Evolutionary conservation across 768 basidiomycete species (phyloP), one percentile per base, ranked within the genome.

Genomic region (Fomitopsis serialis): DNA sequence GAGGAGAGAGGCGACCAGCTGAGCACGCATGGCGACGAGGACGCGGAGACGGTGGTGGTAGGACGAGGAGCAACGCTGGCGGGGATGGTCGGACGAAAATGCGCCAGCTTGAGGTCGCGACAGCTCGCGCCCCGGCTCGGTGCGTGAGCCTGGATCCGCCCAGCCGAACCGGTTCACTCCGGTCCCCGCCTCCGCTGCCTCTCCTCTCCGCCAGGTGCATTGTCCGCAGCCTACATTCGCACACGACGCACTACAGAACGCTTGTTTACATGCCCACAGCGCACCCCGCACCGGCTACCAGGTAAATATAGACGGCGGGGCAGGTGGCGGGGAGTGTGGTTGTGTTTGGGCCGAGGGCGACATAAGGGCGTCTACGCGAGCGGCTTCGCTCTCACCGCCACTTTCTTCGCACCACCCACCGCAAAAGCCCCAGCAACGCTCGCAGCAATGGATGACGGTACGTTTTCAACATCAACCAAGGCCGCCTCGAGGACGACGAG

Each of bases 391-490:
- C 56, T 59, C 57, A 54, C 61, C 19, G 37, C 60, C 65, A 66
- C 50, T 43, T 50, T 50, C 49, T 47, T 47, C 40, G 46, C 55
- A n/a, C n/a, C n/a, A n/a, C 53, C 61, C 59, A 53, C 51, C 40
- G 55, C 56, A 59, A 48, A 52, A 56, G 48, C 58, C 37, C 48
- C 66, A 55, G 29, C 68, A 63, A 63, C 51, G 21, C 50, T 61
- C 46, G 60, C 74, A 74, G 69, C 68, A 64, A 77, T 77, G 76
- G 76, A 77, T 78, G 77, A 87, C 83, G 85, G 85, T 87, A 87
- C 85, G 85, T 87, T 74, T 68, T 78, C 85, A 86, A 77, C 85
- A 84, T 84, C 82, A 79, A 74, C 82, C 73, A 75, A 84, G 76
- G 72, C 83, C 70, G 74, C 84, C 68, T 69, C 66, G 54, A 54